These are phyloP conservation scores for Scytalidium sp. DNA, from an alignment of 2,329 filamentous ascomycete genomes.

Conservation along the genomic window DNA sequence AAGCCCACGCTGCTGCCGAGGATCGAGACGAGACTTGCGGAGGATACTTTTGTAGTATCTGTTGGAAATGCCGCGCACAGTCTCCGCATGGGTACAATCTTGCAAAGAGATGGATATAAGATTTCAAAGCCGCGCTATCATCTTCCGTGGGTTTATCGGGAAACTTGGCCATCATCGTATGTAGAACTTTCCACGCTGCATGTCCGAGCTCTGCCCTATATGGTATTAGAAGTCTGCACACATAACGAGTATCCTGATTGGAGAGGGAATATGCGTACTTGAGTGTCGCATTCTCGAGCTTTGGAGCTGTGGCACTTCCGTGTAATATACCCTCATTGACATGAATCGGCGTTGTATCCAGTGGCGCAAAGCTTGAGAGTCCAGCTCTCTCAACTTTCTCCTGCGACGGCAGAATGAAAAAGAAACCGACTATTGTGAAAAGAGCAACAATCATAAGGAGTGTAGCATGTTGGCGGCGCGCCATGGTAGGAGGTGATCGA, in stretches of 20 bases:
- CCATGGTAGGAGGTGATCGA: constrained; percentile 17
- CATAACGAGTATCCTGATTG: neutral
- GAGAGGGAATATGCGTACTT: constrained; percentile 55
- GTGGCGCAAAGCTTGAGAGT: constrained; percentile 11
- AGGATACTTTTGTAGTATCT: constrained; percentile 58
- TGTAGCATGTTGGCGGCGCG: constrained; percentile 42
- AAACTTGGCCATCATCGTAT: constrained; percentile 69
- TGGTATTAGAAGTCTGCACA: constrained; percentile 6
- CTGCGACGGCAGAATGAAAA: constrained; percentile 47
- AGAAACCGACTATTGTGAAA: constrained; percentile 51
- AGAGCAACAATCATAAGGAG: constrained; percentile 49
- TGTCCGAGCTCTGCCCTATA: constrained; percentile 56
- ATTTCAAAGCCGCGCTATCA: constrained; percentile 60
- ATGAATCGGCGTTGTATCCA: constrained; percentile 4
- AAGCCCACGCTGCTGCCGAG: constrained; percentile 65
- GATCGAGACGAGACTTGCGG: constrained; percentile 63
- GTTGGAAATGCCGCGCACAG: constrained; percentile 65
- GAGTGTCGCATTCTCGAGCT: constrained; percentile 76
- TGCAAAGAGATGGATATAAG: constrained; percentile 64
- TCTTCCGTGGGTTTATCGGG: constrained; percentile 62
- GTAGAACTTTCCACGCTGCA: constrained; percentile 67
- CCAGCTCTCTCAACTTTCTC: neutral
- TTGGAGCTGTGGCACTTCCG: constrained; percentile 73
- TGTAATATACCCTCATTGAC: constrained; percentile 51
- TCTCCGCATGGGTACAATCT: constrained; percentile 70